Base-by-base conservation (phyloP, 2,329 filamentous ascomycete genomes). In the Daldinia sp. region DNA sequence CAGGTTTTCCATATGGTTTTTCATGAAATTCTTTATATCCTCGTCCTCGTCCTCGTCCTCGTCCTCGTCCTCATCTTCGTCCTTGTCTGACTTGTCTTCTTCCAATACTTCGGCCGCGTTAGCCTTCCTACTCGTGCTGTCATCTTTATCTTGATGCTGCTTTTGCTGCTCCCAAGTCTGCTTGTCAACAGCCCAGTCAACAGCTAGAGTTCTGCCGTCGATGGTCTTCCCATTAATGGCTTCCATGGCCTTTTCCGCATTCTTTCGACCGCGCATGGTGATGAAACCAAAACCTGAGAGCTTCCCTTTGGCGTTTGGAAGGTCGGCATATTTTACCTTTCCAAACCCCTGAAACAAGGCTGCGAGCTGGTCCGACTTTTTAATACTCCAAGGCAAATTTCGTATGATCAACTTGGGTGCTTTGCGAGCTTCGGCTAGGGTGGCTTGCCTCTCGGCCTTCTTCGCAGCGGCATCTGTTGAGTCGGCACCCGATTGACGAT, bases 111-210 rank as follows among this genome's bases (percentile, higher is more conserved):
- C 79, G 13, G 81, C 78, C 4, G 74, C 4, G 23, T 64, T 60
- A 6, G 79, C 78, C 10, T 79, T n/a, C 9, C 37, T 46, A 15
- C 30, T 26, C 23, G 15, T 35, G 6, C 9, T 13, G n/a, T 37
- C 28, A 9, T 37, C 28, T 28, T 13, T 79, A 26, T 75, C 74
- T 51, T 83, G 78, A 60, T 89, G 85, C 70, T 89, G 84, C 67
- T 89, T 85, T 70, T 94, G 84, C 68, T 89, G 86, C 69, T 94
- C 88, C 93, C 93, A 99, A 6, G 91, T 89, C 46, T 90, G 87
- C 82, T 97, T 97, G 68, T 98, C 93, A 3, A 98, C 94, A 35
- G 97, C 95, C 93, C 93, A 99, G 81, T 99, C 96, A 6, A 99
- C 96, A 30, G 95, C 96, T 68, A 99, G 81, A 7, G 90, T 92